phyloP scores from a whole-genome alignment of 345 rosid genomes.

The Boechera retrofracta region DNA sequence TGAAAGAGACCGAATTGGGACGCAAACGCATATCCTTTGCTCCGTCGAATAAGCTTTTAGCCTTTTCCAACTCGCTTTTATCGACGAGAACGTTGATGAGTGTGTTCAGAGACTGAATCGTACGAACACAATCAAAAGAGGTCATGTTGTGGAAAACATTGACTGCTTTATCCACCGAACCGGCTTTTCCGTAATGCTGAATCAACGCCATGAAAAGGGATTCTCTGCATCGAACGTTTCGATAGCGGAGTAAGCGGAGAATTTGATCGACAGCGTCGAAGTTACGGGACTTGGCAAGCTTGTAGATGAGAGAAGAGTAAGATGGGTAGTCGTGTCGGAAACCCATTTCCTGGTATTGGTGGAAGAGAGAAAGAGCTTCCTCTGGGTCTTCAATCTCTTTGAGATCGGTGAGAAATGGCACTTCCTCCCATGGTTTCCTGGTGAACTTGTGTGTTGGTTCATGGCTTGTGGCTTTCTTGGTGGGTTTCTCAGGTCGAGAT shows the following conservation, averaged over 20 bases:
- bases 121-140: slow-evolving; percentile 65
- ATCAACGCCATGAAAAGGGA: slow-evolving; percentile 71
- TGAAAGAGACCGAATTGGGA: slow-evolving; percentile 71
- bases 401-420: slow-evolving; percentile 60
- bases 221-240: slow-evolving; percentile 64
- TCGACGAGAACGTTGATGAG: slow-evolving; percentile 73
- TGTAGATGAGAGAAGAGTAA: slow-evolving; percentile 75
- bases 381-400: slow-evolving; percentile 61
- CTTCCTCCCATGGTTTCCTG: slow-evolving; percentile 46
- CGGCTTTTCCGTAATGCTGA: slow-evolving; percentile 69
- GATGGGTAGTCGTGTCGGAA: slow-evolving; percentile 83
- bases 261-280: slow-evolving; percentile 66
- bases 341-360: slow-evolving; percentile 60
- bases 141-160: slow-evolving; percentile 57
- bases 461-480: slow-evolving; percentile 42
- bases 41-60: slow-evolving; percentile 54
- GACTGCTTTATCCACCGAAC: slow-evolving; percentile 58
- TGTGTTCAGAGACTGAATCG: slow-evolving; percentile 67
- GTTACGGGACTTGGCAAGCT: slow-evolving; percentile 66
- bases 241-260: slow-evolving; percentile 50
- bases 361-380: slow-evolving; percentile 74
- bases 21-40: slow-evolving; percentile 62
- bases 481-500: slow-evolving; percentile 42
- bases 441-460: slow-evolving; percentile 35
- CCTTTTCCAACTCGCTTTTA: slow-evolving; percentile 54